Conservation (phyloP, 2,329 filamentous ascomycete genomes). For the Fusarium brachygibbosum region DNA sequence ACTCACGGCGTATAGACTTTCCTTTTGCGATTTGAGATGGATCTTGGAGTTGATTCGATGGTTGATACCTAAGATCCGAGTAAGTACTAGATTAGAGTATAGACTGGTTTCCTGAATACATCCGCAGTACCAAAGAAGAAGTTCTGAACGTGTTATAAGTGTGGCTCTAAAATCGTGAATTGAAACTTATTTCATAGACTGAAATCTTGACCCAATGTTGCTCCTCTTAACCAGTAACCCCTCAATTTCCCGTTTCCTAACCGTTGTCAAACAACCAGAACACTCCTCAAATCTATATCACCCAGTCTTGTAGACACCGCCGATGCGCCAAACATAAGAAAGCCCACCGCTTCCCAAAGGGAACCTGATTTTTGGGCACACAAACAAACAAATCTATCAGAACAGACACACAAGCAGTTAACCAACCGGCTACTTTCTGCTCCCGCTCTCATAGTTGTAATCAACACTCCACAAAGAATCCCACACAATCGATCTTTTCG, state of each 20-base stretch:
- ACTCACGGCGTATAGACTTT: background rate
- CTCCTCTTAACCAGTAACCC: background rate
- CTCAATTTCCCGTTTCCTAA: background rate
- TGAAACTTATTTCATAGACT: conserved; percentile 5
- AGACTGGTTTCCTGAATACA: background rate
- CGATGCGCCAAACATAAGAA: conserved; percentile 27
- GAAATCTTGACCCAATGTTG: conserved; percentile 1
- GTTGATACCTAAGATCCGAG: too few species aligned
- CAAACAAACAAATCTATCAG: conserved; percentile 9
- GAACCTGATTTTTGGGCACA: conserved; percentile 14
- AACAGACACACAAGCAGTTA: conserved; percentile 6
- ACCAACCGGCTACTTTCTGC: conserved; percentile 43
- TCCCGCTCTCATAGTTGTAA: conserved; percentile 64
- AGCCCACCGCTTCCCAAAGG: conserved; percentile 30
- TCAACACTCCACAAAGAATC: conserved; percentile 73
- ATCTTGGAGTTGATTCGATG: background rate
- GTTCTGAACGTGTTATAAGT: background rate
- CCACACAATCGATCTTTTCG: conserved; percentile 71
- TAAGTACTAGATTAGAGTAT: background rate
- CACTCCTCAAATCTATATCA: conserved; percentile 33
- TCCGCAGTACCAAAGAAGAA: background rate
- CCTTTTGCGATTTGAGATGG: background rate
- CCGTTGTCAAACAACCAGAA: conserved; percentile 7
- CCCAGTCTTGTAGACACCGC: conserved; percentile 22
- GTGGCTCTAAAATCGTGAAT: conserved; percentile 4